Percentiles rank a stretch among this genome's conserved stretches.
Conservation (phyloP, 768 basidiomycete genomes). For the Boletellus ananiceps region DNA sequence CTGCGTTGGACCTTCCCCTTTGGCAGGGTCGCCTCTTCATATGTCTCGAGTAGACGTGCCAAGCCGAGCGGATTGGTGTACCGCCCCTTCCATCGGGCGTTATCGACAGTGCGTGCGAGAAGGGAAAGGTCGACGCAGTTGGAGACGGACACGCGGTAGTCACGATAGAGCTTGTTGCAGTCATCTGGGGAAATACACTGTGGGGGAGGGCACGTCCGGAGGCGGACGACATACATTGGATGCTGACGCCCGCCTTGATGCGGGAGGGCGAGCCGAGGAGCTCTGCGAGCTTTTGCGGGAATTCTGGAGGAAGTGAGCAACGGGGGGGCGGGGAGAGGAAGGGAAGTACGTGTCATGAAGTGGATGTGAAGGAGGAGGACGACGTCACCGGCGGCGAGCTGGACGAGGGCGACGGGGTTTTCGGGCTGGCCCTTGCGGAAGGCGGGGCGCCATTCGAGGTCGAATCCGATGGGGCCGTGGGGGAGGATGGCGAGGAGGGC, state of each 20-base stretch:
- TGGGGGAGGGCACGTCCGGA: not conserved
- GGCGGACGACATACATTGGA: constrained; percentile 47
- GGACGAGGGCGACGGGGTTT: constrained; percentile 71
- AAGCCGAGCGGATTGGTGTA: constrained; percentile 60
- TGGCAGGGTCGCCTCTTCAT: constrained; percentile 45
- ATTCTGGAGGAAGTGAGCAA: constrained; percentile 35
- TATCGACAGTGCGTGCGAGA: constrained; percentile 67
- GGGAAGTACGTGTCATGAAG: constrained; percentile 44
- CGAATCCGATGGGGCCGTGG: constrained; percentile 51
- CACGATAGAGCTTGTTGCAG: constrained; percentile 56
- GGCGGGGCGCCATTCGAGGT: constrained; percentile 76
- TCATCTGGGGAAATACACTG: constrained; percentile 47
- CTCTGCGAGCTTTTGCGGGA: constrained; percentile 46
- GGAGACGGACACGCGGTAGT: constrained; percentile 37
- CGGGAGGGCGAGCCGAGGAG: constrained; percentile 52
- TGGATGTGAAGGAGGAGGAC: constrained; percentile 65
- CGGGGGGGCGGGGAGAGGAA: not conserved
- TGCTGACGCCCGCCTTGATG: constrained; percentile 68
- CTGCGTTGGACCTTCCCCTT: constrained; percentile 63
- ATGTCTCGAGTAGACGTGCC: constrained; percentile 58
- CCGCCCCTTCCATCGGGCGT: constrained; percentile 65
- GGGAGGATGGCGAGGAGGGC: constrained; percentile 16
- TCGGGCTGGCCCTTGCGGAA: constrained; percentile 47
- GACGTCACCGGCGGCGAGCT: constrained; percentile 53
- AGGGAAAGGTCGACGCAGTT: constrained; percentile 67